phyloP scores from a whole-genome alignment of 2,329 filamentous ascomycete genomes.

The Colletotrichum ledebouriae region DNA sequence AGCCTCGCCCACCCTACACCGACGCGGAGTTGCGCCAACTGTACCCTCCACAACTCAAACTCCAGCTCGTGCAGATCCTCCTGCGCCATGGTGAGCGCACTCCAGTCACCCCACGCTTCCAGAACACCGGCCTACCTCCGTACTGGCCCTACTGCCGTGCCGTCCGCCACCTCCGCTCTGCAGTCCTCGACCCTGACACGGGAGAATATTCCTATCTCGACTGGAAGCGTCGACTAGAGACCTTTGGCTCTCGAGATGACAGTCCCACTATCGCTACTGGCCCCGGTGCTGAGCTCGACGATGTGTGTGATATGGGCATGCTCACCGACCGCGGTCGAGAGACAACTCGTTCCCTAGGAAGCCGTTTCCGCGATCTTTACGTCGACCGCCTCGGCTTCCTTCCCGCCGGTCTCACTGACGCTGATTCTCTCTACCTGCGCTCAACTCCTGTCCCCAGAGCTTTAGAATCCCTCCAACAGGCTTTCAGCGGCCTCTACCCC shows the following conservation, averaged over 20 bases:
- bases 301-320: slow-evolving; percentile 83
- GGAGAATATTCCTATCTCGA: slow-evolving; percentile 61
- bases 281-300: slow-evolving; percentile 78
- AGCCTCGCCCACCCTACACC: slow-evolving; percentile 82
- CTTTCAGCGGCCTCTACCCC: slow-evolving; percentile 82
- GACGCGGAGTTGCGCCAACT: slow-evolving; percentile 83
- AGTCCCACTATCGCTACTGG: slow-evolving; percentile 79
- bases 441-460: slow-evolving; percentile 81
- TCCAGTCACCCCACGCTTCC: slow-evolving; percentile 89
- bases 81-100: slow-evolving; percentile 86
- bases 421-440: slow-evolving; percentile 78
- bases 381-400: slow-evolving; percentile 81
- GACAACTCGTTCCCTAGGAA: slow-evolving; percentile 78
- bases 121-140: slow-evolving; percentile 76
- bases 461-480: slow-evolving; percentile 82
- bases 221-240: slow-evolving; percentile 83
- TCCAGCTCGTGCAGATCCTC: slow-evolving; percentile 91
- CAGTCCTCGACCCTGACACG: slow-evolving; percentile 60
- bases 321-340: slow-evolving; percentile 81
- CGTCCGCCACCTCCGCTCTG: slow-evolving; percentile 75
- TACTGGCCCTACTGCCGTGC: slow-evolving; percentile 94
- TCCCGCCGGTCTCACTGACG: slow-evolving; percentile 64
- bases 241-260: slow-evolving; percentile 76
- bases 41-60: slow-evolving; percentile 83
- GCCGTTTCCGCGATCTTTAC: slow-evolving; percentile 78